A percentile compares a stretch with the other conserved stretches of the same genome.
These are phyloP conservation scores for Angomonas desouzai DNA, from an alignment of 208 protist species.

Conservation along the genomic window DNA sequence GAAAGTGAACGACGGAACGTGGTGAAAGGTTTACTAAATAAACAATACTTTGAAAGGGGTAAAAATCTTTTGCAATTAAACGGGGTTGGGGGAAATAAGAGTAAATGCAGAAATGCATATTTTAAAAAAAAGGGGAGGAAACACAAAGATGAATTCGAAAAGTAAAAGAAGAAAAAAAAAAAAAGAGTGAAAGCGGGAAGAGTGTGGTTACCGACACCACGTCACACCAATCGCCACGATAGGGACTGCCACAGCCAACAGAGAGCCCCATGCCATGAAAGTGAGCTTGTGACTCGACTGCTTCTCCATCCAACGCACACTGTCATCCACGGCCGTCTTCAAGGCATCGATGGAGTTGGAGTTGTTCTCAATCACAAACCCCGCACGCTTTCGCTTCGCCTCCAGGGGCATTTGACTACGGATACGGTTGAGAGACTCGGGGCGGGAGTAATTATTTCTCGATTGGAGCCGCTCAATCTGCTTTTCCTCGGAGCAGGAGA, in stretches of 20 bases:
- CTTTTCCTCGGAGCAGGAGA: constrained; percentile 49
- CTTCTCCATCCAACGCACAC: constrained; percentile 63
- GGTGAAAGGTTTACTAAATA: neutral
- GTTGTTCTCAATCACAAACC: constrained; percentile 79
- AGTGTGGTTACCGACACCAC: neutral
- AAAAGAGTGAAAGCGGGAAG: neutral
- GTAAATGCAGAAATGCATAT: neutral
- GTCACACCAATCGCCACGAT: constrained; percentile 10
- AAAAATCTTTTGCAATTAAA: constrained; percentile 6
- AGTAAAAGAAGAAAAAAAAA: constrained; percentile 4
- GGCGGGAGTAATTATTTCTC: constrained; percentile 42
- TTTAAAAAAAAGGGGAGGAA: constrained; percentile 1
- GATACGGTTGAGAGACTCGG: constrained; percentile 64
- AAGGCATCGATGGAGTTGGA: constrained; percentile 29
- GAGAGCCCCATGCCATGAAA: constrained; percentile 21
- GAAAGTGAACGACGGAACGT: constrained; percentile 8
- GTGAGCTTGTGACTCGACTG: constrained; percentile 36
- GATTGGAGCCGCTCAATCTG: constrained; percentile 59
- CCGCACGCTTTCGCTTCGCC: constrained; percentile 55
- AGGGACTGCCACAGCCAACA: constrained; percentile 10
- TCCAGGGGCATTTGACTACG: constrained; percentile 72
- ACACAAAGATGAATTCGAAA: constrained; percentile 3
- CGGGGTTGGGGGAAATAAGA: neutral
- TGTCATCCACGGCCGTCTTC: constrained; percentile 22
- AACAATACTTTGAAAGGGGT: constrained; percentile 10